phyloP scores from a whole-genome alignment of 768 basidiomycete genomes.

The Xerocomellus chrysenteron region DNA sequence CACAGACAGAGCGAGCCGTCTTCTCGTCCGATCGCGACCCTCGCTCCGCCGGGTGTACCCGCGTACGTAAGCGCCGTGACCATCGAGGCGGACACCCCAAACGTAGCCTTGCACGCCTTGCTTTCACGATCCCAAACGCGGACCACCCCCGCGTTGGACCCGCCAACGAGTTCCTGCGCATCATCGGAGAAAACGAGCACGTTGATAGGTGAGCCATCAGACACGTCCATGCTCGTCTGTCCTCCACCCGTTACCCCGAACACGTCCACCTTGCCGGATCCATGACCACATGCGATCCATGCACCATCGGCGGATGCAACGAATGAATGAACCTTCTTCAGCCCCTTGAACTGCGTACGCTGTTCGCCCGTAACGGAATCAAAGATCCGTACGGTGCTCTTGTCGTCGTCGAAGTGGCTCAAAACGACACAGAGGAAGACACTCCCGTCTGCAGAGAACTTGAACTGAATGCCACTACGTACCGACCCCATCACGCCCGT shows the following conservation, averaged over 20 bases:
- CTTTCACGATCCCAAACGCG: constrained; percentile 20
- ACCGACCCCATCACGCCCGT: background rate
- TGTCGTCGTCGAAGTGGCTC: background rate
- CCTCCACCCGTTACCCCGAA: background rate
- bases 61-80: constrained; percentile 22
- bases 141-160: constrained; percentile 13
- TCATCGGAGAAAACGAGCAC: constrained; percentile 19
- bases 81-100: background rate
- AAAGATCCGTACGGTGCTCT: constrained; percentile 4
- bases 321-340: constrained; percentile 8
- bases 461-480: background rate
- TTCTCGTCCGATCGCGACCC: constrained; percentile 17
- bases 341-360: constrained; percentile 1
- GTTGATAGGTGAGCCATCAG: background rate
- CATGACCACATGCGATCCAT: constrained; percentile 11
- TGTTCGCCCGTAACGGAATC: constrained; percentile 10
- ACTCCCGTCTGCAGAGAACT: constrained; percentile 14
- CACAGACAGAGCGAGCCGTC: constrained; percentile 21
- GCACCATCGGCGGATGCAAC: constrained; percentile 2
- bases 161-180: constrained; percentile 17
- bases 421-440: constrained; percentile 1
- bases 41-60: background rate
- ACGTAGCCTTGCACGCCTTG: constrained; percentile 11
- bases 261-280: constrained; percentile 1
- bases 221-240: background rate